Evolutionary conservation across 1,284 basidiomycete genomes (phyloP), one percentile per base, ranked within the genome.

Genomic region (Mycosarcoma mackinlayi): DNA sequence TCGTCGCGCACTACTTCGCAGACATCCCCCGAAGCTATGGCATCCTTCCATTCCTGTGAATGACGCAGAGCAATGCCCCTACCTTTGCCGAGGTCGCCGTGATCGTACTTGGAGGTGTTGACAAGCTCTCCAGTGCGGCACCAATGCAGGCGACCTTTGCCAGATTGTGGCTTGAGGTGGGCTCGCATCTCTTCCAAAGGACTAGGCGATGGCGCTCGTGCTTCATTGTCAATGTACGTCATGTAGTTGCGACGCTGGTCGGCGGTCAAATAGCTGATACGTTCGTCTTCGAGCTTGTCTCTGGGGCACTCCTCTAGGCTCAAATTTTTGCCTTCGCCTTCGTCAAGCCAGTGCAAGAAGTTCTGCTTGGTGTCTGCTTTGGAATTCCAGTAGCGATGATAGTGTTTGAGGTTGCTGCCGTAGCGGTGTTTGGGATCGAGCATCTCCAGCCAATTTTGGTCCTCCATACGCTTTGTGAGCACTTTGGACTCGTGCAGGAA

Each of bases 211-310:
- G 64, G 41, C 4, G 10, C 42, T 2, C 37, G 14, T 13, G n/a
- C 48, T 6, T 66, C 62, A 14, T 88, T 84, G 3, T 84, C 76
- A 25, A 74, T 63, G 71, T 88, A 88, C 41, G 89, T 87, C 4
- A 91, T 85, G 74, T 91, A 91, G 74, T 91, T 90, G 23, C 88
- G 83, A 9, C 90, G 85, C 82, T 91, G 88, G 73, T 90, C 88
- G 2, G 86, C 85, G 27, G 66, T 67, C 16, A 76, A 35, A 30
- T 73, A 76, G 42, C 63, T 57, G 51, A 76, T 73, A 7, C 79
- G 65, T 84, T 92, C 90, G 73, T 85, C 87, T 69, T 91, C 90
- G 21, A 92, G 84, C 59, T 87, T 86, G 39, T 88, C 86, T 18
- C 90, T 84, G 0, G 89, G 85, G 72, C 90, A 89, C 74, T 89